Percentiles rank a stretch among this genome's conserved stretches.
phyloP scores from a whole-genome alignment of 2,329 filamentous ascomycete genomes.

The Pleoardoris graminearum region DNA sequence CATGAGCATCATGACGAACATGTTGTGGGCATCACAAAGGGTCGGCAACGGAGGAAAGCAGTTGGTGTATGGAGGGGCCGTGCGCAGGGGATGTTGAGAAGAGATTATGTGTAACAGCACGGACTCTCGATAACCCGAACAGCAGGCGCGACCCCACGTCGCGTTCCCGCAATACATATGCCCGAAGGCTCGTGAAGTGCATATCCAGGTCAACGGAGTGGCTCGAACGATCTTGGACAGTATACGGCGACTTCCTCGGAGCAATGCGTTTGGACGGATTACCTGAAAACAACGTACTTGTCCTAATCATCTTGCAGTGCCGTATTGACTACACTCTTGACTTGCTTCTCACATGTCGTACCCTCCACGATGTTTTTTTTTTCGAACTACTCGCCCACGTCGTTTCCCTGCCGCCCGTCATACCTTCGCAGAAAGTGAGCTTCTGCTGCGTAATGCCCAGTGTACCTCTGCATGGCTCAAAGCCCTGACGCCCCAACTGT shows the following conservation, averaged over 20 bases:
- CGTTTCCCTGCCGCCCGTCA: constrained; percentile 30
- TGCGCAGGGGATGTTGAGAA: background rate
- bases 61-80: too few relatives aligned
- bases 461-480: constrained; percentile 29
- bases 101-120: too few relatives aligned
- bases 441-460: constrained; percentile 17
- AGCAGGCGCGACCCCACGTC: too few relatives aligned
- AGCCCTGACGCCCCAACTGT: constrained; percentile 31
- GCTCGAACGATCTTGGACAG: too few relatives aligned
- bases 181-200: too few relatives aligned
- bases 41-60: too few relatives aligned
- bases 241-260: too few relatives aligned
- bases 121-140: too few relatives aligned
- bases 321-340: constrained; percentile 33
- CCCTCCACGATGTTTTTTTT: constrained; percentile 29
- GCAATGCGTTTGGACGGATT: constrained; percentile 20
- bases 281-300: constrained; percentile 36
- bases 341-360: constrained; percentile 25
- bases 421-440: constrained; percentile 29
- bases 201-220: too few relatives aligned
- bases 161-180: too few relatives aligned
- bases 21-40: too few relatives aligned
- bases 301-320: constrained; percentile 35
- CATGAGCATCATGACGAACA: too few relatives aligned
- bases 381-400: constrained; percentile 32